These are phyloP conservation scores for Arthrobotrys iridis DNA, from an alignment of 2,329 filamentous ascomycete genomes.

Conservation along the genomic window DNA sequence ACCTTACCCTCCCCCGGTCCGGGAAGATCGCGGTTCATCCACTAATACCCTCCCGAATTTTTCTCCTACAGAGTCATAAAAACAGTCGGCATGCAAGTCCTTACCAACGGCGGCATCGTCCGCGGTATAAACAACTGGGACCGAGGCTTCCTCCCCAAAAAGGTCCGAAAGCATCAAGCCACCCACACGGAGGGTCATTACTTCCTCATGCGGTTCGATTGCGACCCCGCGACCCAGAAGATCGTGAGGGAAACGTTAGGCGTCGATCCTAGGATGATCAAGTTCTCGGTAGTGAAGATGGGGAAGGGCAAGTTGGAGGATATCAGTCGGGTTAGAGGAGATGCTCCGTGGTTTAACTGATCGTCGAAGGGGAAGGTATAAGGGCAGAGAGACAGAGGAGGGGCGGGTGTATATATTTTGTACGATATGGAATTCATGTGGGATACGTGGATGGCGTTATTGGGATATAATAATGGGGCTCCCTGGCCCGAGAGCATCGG, in stretches of 20 bases:
- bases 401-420: constrained; percentile 33
- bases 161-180: constrained; percentile 81
- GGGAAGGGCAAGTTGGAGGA: constrained; percentile 72
- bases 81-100: constrained; percentile 82
- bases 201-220: constrained; percentile 97
- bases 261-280: constrained; percentile 89
- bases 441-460: constrained; percentile 15
- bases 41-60: constrained; percentile 19
- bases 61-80: constrained; percentile 76
- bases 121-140: constrained; percentile 97
- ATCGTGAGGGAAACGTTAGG: constrained; percentile 78
- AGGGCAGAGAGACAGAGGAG: not conserved
- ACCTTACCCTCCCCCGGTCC: not conserved
- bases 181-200: constrained; percentile 89
- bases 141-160: constrained; percentile 83
- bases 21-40: too few species aligned
- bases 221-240: constrained; percentile 76
- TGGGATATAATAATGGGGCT: constrained; percentile 5
- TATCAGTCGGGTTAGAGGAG: constrained; percentile 69
- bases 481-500: not conserved
- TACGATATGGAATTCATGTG: constrained; percentile 30
- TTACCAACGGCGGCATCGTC: constrained; percentile 85
- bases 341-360: constrained; percentile 65
- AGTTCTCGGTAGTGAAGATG: constrained; percentile 85
- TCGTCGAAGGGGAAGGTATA: not conserved